Conservation (phyloP, 2,329 filamentous ascomycete genomes). For the Cercospora berteroae region DNA sequence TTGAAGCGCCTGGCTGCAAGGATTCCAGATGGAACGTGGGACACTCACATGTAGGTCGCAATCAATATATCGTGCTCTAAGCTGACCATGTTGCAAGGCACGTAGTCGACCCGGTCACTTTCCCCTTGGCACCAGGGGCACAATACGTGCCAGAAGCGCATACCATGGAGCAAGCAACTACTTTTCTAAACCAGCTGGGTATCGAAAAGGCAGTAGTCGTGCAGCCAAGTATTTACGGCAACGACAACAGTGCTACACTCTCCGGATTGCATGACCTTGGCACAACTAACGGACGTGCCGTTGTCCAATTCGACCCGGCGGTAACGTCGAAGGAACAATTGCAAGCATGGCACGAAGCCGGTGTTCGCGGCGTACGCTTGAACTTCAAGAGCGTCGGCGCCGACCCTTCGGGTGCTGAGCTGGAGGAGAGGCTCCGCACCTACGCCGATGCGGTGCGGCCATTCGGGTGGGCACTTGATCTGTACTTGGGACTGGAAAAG, state of each 20-base stretch:
- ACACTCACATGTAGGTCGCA: slow-evolving; percentile 54
- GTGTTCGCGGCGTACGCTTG: slow-evolving; percentile 59
- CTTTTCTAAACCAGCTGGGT: slow-evolving; percentile 53
- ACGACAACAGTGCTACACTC: slow-evolving; percentile 60
- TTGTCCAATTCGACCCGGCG: slow-evolving; percentile 57
- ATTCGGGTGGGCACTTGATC: slow-evolving; percentile 57
- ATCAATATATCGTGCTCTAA: too few species aligned
- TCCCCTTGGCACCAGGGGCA: slow-evolving; percentile 50
- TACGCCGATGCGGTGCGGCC: slow-evolving; percentile 54
- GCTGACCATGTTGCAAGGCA: slow-evolving; percentile 38
- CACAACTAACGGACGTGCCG: slow-evolving; percentile 51
- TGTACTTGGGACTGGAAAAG: slow-evolving; percentile 56
- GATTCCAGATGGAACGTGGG: slow-evolving; percentile 54
- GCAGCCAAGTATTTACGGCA: slow-evolving; percentile 62
- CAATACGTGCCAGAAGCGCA: slow-evolving; percentile 53
- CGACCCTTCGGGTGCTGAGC: slow-evolving; percentile 40
- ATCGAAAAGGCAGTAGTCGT: slow-evolving; percentile 57
- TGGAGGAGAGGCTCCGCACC: slow-evolving; percentile 45
- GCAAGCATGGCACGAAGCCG: slow-evolving; percentile 55
- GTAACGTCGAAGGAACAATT: slow-evolving; percentile 43
- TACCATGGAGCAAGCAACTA: slow-evolving; percentile 51
- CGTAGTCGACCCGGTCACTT: slow-evolving; percentile 54
- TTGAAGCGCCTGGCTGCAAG: slow-evolving; percentile 22
- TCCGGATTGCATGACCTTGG: slow-evolving; percentile 54
- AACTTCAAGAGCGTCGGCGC: slow-evolving; percentile 57